A percentile compares a stretch with the other conserved stretches of the same genome.
These are phyloP conservation scores for Penicilliopsis zonata DNA, from an alignment of 495 filamentous ascomycete genomes.

Conservation along the genomic window DNA sequence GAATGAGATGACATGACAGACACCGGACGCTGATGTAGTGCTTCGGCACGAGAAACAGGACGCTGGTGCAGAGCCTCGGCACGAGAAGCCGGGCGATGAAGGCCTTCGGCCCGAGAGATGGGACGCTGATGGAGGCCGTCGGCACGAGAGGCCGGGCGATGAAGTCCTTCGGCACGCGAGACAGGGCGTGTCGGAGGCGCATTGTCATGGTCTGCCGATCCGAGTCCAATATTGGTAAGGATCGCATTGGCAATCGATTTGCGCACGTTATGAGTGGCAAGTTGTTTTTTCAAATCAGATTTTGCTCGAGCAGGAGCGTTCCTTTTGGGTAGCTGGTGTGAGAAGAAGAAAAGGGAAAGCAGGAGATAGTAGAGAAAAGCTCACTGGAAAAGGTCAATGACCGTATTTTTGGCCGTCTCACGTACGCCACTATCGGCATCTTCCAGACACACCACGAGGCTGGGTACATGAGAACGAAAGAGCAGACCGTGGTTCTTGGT, in stretches of 20 bases:
- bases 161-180: constrained; percentile 29
- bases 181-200: constrained; percentile 20
- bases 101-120: constrained; percentile 27
- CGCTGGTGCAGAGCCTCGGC: constrained; percentile 23
- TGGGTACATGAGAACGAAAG: constrained; percentile 72
- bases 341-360: constrained; percentile 1
- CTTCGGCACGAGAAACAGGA: background rate
- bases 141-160: background rate
- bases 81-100: too few species aligned
- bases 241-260: constrained; percentile 75
- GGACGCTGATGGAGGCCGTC: constrained; percentile 11
- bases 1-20: constrained; percentile 16
- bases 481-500: constrained; percentile 61
- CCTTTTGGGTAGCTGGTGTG: constrained; percentile 21
- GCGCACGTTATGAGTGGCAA: constrained; percentile 67
- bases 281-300: constrained; percentile 71
- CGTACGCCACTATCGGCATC: constrained; percentile 79
- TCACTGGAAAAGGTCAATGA: constrained; percentile 78
- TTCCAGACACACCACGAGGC: constrained; percentile 73
- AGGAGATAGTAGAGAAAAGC: constrained; percentile 7
- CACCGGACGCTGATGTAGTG: constrained; percentile 13
- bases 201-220: constrained; percentile 13
- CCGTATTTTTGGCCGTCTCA: constrained; percentile 65
- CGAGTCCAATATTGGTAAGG: constrained; percentile 53
- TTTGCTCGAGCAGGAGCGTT: constrained; percentile 74